A percentile compares a stretch with the other conserved stretches of the same genome.
These are phyloP conservation scores for Trametes sanguinea DNA, from an alignment of 768 basidiomycete genomes.

Conservation along the genomic window DNA sequence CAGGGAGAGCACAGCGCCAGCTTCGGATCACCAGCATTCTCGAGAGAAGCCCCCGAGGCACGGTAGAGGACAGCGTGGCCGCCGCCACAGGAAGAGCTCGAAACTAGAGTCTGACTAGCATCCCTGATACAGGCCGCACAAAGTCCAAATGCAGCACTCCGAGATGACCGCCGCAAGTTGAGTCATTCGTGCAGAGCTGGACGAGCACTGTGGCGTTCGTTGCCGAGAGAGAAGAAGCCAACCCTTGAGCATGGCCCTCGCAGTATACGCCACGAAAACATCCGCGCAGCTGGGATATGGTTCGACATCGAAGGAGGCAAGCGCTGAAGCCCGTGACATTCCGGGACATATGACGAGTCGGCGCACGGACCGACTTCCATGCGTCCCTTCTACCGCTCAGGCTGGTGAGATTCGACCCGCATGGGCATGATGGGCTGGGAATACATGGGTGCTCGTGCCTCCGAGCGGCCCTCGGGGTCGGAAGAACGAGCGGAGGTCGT, in stretches of 20 bases:
- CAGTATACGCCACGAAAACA: too few relatives aligned
- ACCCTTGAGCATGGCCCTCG: too few relatives aligned
- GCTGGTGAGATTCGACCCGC: too few relatives aligned
- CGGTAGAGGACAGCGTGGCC: not conserved
- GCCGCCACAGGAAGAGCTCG: not conserved
- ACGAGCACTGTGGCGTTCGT: too few relatives aligned
- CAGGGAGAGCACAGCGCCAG: not conserved
- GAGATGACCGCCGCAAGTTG: too few relatives aligned
- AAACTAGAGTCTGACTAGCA: not conserved
- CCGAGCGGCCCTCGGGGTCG: not conserved
- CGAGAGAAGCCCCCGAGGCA: not conserved
- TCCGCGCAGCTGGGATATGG: not conserved
- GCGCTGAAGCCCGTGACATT: too few relatives aligned
- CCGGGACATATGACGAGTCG: slow-evolving; percentile 1
- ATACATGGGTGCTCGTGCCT: too few relatives aligned
- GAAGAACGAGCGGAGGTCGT: not conserved
- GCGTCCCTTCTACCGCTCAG: not conserved
- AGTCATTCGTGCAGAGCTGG: too few relatives aligned
- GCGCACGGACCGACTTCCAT: slow-evolving; percentile 1
- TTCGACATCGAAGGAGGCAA: not conserved
- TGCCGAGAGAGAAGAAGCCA: too few relatives aligned
- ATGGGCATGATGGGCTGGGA: too few relatives aligned
- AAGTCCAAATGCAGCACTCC: too few relatives aligned
- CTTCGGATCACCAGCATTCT: slow-evolving; percentile 21
- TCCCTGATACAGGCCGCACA: not conserved